Evolutionary conservation across 768 basidiomycete species (phyloP).

Genomic region (Pleurotus eryngii): DNA sequence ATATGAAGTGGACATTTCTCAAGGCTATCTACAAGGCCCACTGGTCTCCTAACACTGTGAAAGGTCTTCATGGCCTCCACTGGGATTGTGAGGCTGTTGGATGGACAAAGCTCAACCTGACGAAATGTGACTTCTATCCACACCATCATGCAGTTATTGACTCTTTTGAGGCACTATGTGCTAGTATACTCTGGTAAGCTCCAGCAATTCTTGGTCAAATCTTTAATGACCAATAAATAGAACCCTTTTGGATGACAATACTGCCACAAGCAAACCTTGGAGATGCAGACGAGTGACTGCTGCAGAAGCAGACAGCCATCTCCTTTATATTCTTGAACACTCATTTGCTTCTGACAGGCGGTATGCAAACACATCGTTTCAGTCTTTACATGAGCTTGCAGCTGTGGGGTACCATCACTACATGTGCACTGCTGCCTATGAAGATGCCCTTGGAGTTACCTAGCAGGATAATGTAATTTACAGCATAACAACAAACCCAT

Average conservation of each 20-base stretch:
- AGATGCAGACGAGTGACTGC: neutral
- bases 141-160: slow-evolving; percentile 14
- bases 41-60: slow-evolving; percentile 5
- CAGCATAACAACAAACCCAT: neutral
- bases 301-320: neutral
- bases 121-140: slow-evolving; percentile 16
- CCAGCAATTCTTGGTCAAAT: neutral
- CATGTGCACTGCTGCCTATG: slow-evolving; percentile 7
- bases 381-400: neutral
- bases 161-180: slow-evolving; percentile 9
- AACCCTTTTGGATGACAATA: no score
- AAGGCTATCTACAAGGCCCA: slow-evolving; percentile 14
- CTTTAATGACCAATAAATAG: no score
- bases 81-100: neutral
- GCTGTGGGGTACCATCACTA: slow-evolving; percentile 4
- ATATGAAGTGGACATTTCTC: slow-evolving; percentile 16
- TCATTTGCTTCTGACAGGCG: neutral
- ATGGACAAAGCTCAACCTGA: slow-evolving; percentile 11
- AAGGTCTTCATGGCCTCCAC: slow-evolving; percentile 10
- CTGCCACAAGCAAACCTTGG: no score
- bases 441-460: slow-evolving; percentile 3
- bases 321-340: neutral
- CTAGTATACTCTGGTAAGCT: slow-evolving; percentile 10
- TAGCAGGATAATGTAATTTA: neutral
- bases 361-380: neutral